Evolutionary conservation across 148 eudicot species (phyloP).

Genomic region (Arbutus unedo): DNA sequence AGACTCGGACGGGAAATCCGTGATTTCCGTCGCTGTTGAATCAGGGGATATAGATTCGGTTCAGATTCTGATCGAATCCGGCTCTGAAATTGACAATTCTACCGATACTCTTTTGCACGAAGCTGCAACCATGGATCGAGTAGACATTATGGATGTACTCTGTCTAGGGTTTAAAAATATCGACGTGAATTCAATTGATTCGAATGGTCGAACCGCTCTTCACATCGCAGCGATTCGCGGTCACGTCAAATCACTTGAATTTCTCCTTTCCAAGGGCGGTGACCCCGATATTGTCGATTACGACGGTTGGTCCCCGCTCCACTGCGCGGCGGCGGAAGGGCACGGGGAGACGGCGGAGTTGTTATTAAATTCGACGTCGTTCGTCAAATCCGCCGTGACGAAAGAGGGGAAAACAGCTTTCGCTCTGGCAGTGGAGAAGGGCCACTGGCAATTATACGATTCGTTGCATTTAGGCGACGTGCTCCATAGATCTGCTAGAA

Average conservation of each 20-base stretch:
- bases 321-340: constrained; percentile 31
- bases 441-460: constrained; percentile 28
- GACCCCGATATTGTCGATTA: constrained; percentile 30
- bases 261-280: constrained; percentile 35
- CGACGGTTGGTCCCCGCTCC: constrained; percentile 42
- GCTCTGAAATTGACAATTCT: constrained; percentile 20
- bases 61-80: constrained; percentile 29
- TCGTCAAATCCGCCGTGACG: constrained; percentile 28
- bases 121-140: constrained; percentile 28
- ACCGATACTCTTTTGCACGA: constrained; percentile 34
- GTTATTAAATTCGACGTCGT: constrained; percentile 25
- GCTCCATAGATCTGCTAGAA: constrained; percentile 41
- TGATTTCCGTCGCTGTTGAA: constrained; percentile 29
- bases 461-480: constrained; percentile 33
- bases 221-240: constrained; percentile 35
- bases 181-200: constrained; percentile 32
- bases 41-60: constrained; percentile 32
- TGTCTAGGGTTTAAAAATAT: constrained; percentile 26
- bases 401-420: constrained; percentile 41
- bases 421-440: constrained; percentile 31
- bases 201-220: constrained; percentile 35
- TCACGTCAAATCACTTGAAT: constrained; percentile 23
- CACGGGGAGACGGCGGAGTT: constrained; percentile 21
- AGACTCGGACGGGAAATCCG: constrained; percentile 15
- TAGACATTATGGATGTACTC: constrained; percentile 31